Evolutionary conservation across 108 stramenopile genomes (phyloP).

Genomic region (Fragilariopsis cylindrus): DNA sequence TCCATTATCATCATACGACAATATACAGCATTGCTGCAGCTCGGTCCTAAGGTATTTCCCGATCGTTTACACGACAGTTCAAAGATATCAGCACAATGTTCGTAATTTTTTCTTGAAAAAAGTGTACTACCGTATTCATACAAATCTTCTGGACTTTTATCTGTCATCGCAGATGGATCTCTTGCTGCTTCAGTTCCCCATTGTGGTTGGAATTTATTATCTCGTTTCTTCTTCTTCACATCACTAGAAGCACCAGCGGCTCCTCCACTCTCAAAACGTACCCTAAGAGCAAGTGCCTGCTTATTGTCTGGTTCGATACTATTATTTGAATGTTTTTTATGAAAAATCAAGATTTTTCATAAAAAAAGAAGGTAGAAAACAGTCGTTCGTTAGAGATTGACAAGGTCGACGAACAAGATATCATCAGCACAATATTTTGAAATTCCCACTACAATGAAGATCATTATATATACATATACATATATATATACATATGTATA

Average conservation of each 20-base stretch:
- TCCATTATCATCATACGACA: conserved; percentile 73
- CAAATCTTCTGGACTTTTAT: conserved; percentile 62
- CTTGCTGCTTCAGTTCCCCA: conserved; percentile 34
- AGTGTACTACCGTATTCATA: conserved; percentile 65
- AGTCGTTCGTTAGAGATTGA: too few species aligned
- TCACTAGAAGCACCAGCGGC: conserved; percentile 2
- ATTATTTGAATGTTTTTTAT: too few species aligned
- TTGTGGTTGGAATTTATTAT: conserved; percentile 39
- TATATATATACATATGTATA: too few species aligned
- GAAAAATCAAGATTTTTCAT: too few species aligned
- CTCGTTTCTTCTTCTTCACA: conserved; percentile 15
- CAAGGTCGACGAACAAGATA: too few species aligned
- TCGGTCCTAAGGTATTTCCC: conserved; percentile 38
- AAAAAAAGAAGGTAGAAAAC: too few species aligned
- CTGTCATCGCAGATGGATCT: conserved; percentile 24
- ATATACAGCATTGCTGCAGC: conserved; percentile 80
- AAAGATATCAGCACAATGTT: conserved; percentile 69
- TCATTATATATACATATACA: too few species aligned
- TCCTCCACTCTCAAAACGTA: conserved; percentile 19
- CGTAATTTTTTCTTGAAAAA: conserved; percentile 63
- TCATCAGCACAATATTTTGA: too few species aligned
- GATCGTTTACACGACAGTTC: conserved; percentile 73
- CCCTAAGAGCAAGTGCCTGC: conserved; percentile 37
- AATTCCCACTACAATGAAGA: too few species aligned
- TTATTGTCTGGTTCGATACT: conserved; percentile 47